These are phyloP conservation scores for Pseudocercospora musae DNA, from an alignment of 2,329 filamentous ascomycete genomes.

Conservation along the genomic window DNA sequence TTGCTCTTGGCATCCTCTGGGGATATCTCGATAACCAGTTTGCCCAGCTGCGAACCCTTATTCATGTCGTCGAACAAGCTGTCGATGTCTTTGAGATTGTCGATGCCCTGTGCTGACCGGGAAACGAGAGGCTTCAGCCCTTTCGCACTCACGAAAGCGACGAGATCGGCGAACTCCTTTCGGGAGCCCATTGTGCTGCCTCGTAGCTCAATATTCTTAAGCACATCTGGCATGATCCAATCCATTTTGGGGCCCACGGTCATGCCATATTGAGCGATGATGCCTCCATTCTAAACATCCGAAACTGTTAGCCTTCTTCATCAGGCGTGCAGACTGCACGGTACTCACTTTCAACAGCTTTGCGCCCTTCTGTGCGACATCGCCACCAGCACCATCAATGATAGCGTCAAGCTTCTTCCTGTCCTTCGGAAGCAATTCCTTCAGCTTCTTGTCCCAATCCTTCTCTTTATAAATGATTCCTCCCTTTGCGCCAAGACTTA, in stretches of 20 bases:
- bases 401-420: constrained; percentile 74
- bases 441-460: constrained; percentile 77
- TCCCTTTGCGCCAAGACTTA: constrained; percentile 68
- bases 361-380: constrained; percentile 67
- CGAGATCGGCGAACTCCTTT: constrained; percentile 87
- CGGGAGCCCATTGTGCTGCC: constrained; percentile 90
- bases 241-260: constrained; percentile 81
- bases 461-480: constrained; percentile 79
- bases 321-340: background rate
- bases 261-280: constrained; percentile 90
- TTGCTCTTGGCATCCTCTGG: constrained; percentile 31
- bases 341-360: constrained; percentile 62
- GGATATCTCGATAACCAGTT: constrained; percentile 75
- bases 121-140: constrained; percentile 76
- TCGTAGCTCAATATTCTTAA: constrained; percentile 82
- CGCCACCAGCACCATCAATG: constrained; percentile 85
- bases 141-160: constrained; percentile 71
- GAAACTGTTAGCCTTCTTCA: background rate
- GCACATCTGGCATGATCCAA: constrained; percentile 76
- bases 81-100: constrained; percentile 75
- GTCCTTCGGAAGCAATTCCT: constrained; percentile 58
- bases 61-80: constrained; percentile 85
- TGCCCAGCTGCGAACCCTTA: constrained; percentile 82
- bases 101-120: constrained; percentile 63
- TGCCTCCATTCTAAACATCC: constrained; percentile 60